A percentile compares a stretch with the other conserved stretches of the same genome.
Evolutionary conservation across 495 filamentous ascomycete species (phyloP).

Genomic region (Aspergillus saccharolyticus): DNA sequence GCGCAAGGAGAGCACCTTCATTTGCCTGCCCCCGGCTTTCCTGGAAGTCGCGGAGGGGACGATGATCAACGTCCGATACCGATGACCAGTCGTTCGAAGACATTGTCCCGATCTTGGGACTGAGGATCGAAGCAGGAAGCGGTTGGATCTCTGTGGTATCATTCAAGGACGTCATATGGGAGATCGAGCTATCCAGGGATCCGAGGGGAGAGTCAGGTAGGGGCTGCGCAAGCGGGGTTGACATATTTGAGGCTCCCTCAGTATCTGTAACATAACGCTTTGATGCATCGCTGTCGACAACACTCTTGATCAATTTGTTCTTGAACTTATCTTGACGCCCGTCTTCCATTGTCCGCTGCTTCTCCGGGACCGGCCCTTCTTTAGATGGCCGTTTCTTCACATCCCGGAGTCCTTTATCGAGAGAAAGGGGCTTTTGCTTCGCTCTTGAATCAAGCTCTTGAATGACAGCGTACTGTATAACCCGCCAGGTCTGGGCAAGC

Average conservation of each 20-base stretch:
- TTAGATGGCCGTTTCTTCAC: slow-evolving; percentile 31
- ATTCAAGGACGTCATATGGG: slow-evolving; percentile 27
- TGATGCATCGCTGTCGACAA: slow-evolving; percentile 36
- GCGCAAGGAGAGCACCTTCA: slow-evolving; percentile 18
- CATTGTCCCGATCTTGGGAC: slow-evolving; percentile 29
- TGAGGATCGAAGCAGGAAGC: slow-evolving; percentile 42
- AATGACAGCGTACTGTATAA: slow-evolving; percentile 57
- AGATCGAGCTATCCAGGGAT: slow-evolving; percentile 29
- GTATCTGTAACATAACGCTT: slow-evolving; percentile 41
- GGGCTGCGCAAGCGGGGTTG: slow-evolving; percentile 72
- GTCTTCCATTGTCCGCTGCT: slow-evolving; percentile 27
- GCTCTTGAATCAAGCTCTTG: slow-evolving; percentile 56
- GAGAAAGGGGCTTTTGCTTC: slow-evolving; percentile 46
- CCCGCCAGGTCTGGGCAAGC: slow-evolving; percentile 70
- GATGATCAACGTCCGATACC: slow-evolving; percentile 28
- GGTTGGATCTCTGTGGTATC: slow-evolving; percentile 38
- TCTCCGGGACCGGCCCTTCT: slow-evolving; percentile 27
- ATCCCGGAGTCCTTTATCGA: slow-evolving; percentile 19
- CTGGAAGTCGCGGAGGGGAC: slow-evolving; percentile 19
- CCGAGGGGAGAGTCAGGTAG: slow-evolving; percentile 45
- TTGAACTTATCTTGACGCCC: slow-evolving; percentile 37
- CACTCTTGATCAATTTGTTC: slow-evolving; percentile 40
- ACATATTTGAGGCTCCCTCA: slow-evolving; percentile 70
- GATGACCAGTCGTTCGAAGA: slow-evolving; percentile 32
- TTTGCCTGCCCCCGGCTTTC: slow-evolving; percentile 27